Base-by-base conservation (phyloP, 2,329 filamentous ascomycete species). In the Cercospora zeina region DNA sequence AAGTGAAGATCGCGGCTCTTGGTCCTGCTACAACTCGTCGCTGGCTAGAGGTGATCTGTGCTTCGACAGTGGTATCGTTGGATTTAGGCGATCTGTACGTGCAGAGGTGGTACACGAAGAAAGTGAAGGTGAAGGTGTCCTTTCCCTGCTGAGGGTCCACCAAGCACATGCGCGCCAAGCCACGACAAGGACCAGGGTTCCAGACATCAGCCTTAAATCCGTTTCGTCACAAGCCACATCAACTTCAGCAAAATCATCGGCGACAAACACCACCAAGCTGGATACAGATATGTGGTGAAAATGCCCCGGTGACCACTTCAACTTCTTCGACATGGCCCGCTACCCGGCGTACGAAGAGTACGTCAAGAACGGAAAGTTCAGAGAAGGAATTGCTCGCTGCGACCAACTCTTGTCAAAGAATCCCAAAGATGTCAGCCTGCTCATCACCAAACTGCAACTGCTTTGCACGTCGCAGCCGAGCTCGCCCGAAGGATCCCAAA, bases 261-360 rank as follows among this genome's bases (percentile, higher is more conserved):
- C 45, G 54, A 34, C 49, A 8, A 5, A 53, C 11, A 34, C 8
- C 27, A 1, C n/a, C 14, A n/a, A 51, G 1, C 49, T 33, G 30
- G 6, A 53, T 6, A 33, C 30, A 6, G 8, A 33, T 33, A 16
- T 19, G 27, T 24, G 13, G 6, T 4, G 11, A 53, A 27, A 39
- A 56, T 56, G 54, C 21, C 19, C 54, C 36, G 36, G 33, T 49
- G 50, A 47, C 42, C 10, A n/a, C 14, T 5, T 11, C 27, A 19
- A 21, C 3, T 10, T 5, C 19, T 37, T 27, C 30, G 67, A n/a
- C 37, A 74, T 74, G 72, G 72, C 72, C 33, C 70, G 70, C 13
- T 73, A 71, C 50, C 72, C 72, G n/a, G 70, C 68, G 4, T 72
- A 71, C 58, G 72, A 73, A 36, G 72, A 74, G 59, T 73, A 74